These are phyloP conservation scores for Yamadazyma dushanensis DNA, from an alignment of 1,139 yeast species.

Conservation along the genomic window DNA sequence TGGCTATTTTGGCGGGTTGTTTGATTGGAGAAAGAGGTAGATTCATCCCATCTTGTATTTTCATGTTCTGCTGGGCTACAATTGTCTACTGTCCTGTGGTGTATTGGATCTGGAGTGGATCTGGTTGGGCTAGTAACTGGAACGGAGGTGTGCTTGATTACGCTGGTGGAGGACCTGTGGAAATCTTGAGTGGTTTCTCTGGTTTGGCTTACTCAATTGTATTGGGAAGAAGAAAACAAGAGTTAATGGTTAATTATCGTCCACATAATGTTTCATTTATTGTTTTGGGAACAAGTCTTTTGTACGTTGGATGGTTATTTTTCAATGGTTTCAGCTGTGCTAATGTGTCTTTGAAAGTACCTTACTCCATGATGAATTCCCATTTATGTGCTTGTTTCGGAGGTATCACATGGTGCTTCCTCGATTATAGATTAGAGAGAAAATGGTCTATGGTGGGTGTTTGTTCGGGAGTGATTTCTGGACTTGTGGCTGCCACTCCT, in stretches of 20 bases:
- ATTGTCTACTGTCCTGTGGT: constrained; percentile 91
- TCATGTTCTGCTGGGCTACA: constrained; percentile 86
- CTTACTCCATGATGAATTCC: constrained; percentile 88
- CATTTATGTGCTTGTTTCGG: constrained; percentile 89
- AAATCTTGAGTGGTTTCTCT: constrained; percentile 85
- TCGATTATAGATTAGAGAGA: constrained; percentile 83
- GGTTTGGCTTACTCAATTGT: constrained; percentile 85
- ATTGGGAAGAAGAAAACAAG: constrained; percentile 80
- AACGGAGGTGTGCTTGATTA: constrained; percentile 91
- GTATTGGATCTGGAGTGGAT: constrained; percentile 90
- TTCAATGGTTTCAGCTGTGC: constrained; percentile 84
- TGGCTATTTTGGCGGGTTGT: constrained; percentile 93
- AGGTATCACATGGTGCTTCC: constrained; percentile 87
- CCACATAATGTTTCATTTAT: constrained; percentile 93
- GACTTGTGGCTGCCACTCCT: constrained; percentile 96
- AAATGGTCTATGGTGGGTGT: constrained; percentile 96
- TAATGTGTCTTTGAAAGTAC: constrained; percentile 63
- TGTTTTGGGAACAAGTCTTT: constrained; percentile 69
- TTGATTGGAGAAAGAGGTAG: constrained; percentile 88
- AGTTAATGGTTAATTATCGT: constrained; percentile 81
- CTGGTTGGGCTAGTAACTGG: constrained; percentile 80
- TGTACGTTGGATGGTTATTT: constrained; percentile 80
- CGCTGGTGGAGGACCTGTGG: constrained; percentile 99
- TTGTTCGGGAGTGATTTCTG: constrained; percentile 94
- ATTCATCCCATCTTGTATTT: constrained; percentile 79